Evolutionary conservation across 768 basidiomycete genomes (phyloP).

Genomic region (Suillus paluster): DNA sequence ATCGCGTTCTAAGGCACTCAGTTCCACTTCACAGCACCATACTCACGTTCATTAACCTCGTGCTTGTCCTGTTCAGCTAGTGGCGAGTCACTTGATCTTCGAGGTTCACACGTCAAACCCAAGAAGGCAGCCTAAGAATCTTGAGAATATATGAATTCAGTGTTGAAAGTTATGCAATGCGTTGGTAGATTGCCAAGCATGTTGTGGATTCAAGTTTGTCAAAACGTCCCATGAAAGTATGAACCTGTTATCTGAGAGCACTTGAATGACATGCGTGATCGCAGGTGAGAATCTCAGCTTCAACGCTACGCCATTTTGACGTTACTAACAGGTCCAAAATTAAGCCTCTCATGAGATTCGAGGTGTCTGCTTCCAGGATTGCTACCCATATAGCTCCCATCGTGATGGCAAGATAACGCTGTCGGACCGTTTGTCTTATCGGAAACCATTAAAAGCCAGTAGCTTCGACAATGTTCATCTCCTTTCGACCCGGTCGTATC

Average conservation of each 20-base stretch:
- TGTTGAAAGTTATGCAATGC: background rate
- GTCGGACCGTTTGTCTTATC: slow-evolving; percentile 11
- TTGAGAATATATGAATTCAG: background rate
- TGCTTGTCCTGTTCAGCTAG: background rate
- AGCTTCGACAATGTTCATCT: background rate
- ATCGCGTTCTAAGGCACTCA: background rate
- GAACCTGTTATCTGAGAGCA: background rate
- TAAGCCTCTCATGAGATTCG: background rate
- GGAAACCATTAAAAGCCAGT: slow-evolving; percentile 1
- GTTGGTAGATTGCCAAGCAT: background rate
- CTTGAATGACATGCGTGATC: background rate
- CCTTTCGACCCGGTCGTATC: slow-evolving; percentile 2
- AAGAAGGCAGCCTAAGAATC: no score
- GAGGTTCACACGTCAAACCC: background rate
- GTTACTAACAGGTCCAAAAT: background rate
- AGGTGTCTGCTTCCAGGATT: background rate
- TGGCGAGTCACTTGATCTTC: background rate
- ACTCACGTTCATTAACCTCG: background rate
- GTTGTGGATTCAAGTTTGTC: background rate
- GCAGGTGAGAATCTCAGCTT: background rate
- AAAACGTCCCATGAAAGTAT: background rate
- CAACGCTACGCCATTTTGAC: background rate
- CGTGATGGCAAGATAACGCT: slow-evolving; percentile 2
- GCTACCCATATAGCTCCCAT: background rate
- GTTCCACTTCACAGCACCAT: background rate